Evolutionary conservation across 169 alveolate species (phyloP).

Genomic region (Eimeria praecox): DNA sequence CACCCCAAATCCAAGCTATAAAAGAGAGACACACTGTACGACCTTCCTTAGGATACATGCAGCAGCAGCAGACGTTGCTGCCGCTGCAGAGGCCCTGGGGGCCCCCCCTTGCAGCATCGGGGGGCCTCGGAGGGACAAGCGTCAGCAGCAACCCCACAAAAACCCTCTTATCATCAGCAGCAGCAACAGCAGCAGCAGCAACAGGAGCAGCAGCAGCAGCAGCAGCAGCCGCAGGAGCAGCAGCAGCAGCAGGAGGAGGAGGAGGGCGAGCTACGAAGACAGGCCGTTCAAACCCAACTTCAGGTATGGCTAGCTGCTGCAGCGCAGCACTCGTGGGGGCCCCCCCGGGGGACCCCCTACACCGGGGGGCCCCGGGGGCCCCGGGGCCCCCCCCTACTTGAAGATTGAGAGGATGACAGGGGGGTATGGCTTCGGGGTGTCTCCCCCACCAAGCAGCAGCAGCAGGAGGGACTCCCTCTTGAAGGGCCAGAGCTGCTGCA

Average conservation of each 20-base stretch:
- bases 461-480: background rate
- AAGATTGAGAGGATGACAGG: background rate
- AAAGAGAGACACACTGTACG: background rate
- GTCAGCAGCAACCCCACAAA: background rate
- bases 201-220: background rate
- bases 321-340: background rate
- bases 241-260: background rate
- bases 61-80: conserved; percentile 12
- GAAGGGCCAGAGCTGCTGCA: background rate
- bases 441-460: conserved; percentile 9
- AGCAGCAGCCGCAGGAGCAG: background rate
- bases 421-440: background rate
- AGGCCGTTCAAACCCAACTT: background rate
- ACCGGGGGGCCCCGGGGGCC: background rate
- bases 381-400: background rate
- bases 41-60: conserved; percentile 1
- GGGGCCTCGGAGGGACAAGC: background rate
- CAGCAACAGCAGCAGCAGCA: background rate
- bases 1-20: background rate
- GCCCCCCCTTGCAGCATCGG: background rate
- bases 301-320: background rate
- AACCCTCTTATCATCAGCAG: background rate
- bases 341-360: background rate
- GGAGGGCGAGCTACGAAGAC: background rate
- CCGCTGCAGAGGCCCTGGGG: conserved; percentile 17